phyloP scores from a whole-genome alignment of 257 asterid species.

The Perilla frutescens region DNA sequence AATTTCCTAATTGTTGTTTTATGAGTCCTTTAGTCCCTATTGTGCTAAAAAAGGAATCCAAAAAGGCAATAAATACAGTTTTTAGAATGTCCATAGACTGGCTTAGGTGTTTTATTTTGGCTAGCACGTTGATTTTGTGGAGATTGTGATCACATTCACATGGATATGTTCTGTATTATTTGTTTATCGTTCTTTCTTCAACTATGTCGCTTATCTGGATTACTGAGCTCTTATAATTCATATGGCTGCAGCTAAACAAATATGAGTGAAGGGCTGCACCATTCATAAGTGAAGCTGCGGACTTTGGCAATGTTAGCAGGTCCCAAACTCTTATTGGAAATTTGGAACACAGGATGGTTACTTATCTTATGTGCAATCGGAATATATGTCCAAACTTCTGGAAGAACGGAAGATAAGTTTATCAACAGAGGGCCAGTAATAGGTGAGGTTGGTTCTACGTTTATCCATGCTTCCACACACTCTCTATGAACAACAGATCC shows the following conservation, averaged over 20 bases:
- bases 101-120: conserved; percentile 3
- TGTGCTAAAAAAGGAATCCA: not conserved
- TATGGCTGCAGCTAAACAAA: conserved; percentile 23
- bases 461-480: not conserved
- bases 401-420: not conserved
- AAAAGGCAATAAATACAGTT: not conserved
- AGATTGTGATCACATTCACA: not conserved
- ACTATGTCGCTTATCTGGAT: not conserved
- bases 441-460: conserved; percentile 2
- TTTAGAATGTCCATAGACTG: not conserved
- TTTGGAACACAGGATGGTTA: not conserved
- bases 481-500: not conserved
- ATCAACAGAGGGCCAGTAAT: not conserved
- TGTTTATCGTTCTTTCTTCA: not conserved
- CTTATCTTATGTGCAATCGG: not conserved
- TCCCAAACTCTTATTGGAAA: not conserved
- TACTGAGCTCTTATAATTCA: not conserved
- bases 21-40: not conserved
- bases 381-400: not conserved
- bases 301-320: not conserved
- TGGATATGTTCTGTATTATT: not conserved
- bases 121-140: not conserved
- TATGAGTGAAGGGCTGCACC: not conserved
- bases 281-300: conserved; percentile 10
- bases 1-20: not conserved